A percentile compares a stretch with the other conserved stretches of the same genome.
These are phyloP conservation scores for Intubia oerlemansii DNA, from an alignment of 2,329 filamentous ascomycete genomes.

Conservation along the genomic window DNA sequence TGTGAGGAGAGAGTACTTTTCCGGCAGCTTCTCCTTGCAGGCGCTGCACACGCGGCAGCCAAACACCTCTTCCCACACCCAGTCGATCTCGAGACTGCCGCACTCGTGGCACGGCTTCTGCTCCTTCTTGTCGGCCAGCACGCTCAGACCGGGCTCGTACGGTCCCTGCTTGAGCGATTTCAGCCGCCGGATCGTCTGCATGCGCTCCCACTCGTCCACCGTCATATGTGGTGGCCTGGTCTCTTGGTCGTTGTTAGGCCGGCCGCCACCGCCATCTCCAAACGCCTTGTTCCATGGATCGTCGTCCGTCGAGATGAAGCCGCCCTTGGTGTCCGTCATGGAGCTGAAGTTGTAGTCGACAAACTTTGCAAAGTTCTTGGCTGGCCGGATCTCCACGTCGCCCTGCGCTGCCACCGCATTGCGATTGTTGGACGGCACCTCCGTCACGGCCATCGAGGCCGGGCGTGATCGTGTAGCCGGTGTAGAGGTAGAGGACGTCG, in stretches of 20 bases:
- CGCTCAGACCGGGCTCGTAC: slow-evolving; percentile 75
- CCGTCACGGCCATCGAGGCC: slow-evolving; percentile 34
- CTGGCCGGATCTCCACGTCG: slow-evolving; percentile 39
- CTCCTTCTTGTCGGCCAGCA: slow-evolving; percentile 38
- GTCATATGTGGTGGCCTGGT: slow-evolving; percentile 73
- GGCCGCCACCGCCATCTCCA: slow-evolving; percentile 17
- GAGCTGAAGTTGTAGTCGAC: slow-evolving; percentile 96
- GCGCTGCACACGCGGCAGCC: slow-evolving; percentile 49
- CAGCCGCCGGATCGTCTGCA: slow-evolving; percentile 53
- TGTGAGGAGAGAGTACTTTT: slow-evolving; percentile 86
- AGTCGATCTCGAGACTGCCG: slow-evolving; percentile 70
- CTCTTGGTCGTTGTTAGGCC: slow-evolving; percentile 28
- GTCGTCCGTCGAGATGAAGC: slow-evolving; percentile 77
- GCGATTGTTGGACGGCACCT: slow-evolving; percentile 36
- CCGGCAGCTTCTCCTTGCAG: slow-evolving; percentile 78
- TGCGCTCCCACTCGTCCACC: slow-evolving; percentile 71
- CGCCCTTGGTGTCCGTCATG: slow-evolving; percentile 96
- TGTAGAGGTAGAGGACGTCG: too few species aligned
- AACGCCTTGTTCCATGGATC: slow-evolving; percentile 75
- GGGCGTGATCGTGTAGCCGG: slow-evolving; percentile 47
- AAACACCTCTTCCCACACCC: slow-evolving; percentile 81
- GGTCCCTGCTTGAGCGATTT: slow-evolving; percentile 56
- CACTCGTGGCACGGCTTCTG: slow-evolving; percentile 73
- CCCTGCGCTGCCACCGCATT: slow-evolving; percentile 39
- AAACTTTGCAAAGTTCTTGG: slow-evolving; percentile 76